phyloP scores from a whole-genome alignment of 306 rosid species.

The Sindora glabra region DNA sequence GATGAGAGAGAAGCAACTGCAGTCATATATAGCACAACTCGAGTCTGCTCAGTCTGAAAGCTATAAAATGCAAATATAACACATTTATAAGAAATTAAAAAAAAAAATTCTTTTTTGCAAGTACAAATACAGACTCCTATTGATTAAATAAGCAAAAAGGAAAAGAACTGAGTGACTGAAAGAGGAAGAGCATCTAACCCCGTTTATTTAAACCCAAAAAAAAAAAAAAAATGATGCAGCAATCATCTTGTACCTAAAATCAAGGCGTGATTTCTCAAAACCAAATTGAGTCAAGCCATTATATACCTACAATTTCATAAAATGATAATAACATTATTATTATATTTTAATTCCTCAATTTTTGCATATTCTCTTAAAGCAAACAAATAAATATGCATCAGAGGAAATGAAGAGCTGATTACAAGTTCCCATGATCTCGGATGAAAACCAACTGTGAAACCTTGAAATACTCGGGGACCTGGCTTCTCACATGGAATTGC shows the following conservation, averaged over 20 bases:
- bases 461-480: conserved; percentile 76
- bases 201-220: too few species aligned
- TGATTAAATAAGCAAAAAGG: not conserved
- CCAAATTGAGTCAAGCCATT: conserved; percentile 87
- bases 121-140: not conserved
- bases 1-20: conserved; percentile 81
- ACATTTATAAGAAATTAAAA: conserved; percentile 4
- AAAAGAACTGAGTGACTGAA: conserved; percentile 6
- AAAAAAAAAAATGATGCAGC: too few species aligned
- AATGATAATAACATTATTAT: not conserved
- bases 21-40: conserved; percentile 62
- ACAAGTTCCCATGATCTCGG: conserved; percentile 97
- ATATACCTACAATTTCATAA: conserved; percentile 61
- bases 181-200: too few species aligned
- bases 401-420: conserved; percentile 27
- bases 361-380: not conserved
- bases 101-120: conserved; percentile 5
- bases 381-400: conserved; percentile 7
- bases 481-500: conserved; percentile 69
- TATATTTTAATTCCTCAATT: not conserved
- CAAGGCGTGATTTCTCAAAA: conserved; percentile 54
- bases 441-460: conserved; percentile 93
- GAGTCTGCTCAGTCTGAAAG: conserved; percentile 60
- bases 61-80: conserved; percentile 36
- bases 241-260: conserved; percentile 54